phyloP scores from a whole-genome alignment of 345 rosid genomes.

The Cardamine occulta region DNA sequence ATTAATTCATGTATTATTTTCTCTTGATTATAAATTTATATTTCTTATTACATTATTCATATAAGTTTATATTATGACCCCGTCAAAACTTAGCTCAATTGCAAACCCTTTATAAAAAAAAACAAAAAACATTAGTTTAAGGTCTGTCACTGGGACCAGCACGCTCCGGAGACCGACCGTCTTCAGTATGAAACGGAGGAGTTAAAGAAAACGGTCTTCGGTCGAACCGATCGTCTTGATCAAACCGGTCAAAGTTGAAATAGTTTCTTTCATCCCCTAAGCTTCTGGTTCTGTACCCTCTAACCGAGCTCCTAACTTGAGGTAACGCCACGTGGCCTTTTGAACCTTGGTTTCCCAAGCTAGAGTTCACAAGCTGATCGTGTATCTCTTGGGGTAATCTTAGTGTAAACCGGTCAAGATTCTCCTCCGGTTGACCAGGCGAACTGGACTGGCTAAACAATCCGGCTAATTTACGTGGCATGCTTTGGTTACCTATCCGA shows the following conservation, averaged over 20 bases:
- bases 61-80: too few relatives aligned
- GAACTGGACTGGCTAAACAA: slow-evolving; percentile 60
- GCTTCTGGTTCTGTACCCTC: slow-evolving; percentile 61
- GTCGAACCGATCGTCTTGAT: slow-evolving; percentile 43
- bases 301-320: slow-evolving; percentile 56
- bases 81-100: too few relatives aligned
- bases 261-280: slow-evolving; percentile 42
- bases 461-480: slow-evolving; percentile 47
- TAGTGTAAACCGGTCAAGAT: slow-evolving; percentile 68
- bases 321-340: slow-evolving; percentile 61
- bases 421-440: slow-evolving; percentile 58
- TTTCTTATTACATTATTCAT: too few relatives aligned
- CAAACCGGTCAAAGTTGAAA: slow-evolving; percentile 55
- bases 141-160: slow-evolving; percentile 17
- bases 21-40: too few relatives aligned
- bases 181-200: slow-evolving; percentile 45
- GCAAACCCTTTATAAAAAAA: too few relatives aligned
- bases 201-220: slow-evolving; percentile 47
- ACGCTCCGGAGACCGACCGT: slow-evolving; percentile 4
- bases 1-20: too few relatives aligned
- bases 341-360: slow-evolving; percentile 40
- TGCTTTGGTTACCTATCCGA: slow-evolving; percentile 39
- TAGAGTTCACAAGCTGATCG: slow-evolving; percentile 46
- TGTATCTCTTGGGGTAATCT: slow-evolving; percentile 71
- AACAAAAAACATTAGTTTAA: too few relatives aligned